Evolutionary conservation across 345 rosid species (phyloP), one percentile per base, ranked within the genome.

Genomic region (Gynandropsis gynandra): DNA sequence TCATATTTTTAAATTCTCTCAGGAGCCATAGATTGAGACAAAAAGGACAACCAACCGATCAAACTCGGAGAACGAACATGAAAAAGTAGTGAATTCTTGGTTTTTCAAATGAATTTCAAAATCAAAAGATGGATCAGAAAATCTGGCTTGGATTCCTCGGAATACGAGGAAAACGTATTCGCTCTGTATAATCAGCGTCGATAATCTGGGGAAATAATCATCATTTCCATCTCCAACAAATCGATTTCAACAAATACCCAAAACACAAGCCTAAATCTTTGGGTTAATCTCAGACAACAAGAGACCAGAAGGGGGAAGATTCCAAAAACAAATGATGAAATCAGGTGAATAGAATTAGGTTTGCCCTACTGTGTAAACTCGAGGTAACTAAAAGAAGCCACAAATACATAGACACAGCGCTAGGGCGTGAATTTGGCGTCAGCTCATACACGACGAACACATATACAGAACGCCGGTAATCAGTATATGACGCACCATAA

Each of bases 361-460:
- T 16, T 60, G 0, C 36, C 71, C 52, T 59, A 42, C 0, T 13
- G 66, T 47, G 71, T 8, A 41, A 42, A 47, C 10, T 40, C 62
- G 42, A 54, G 47, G 34, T 40, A 61, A 65, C 33, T 20, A 32
- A 5, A 8, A n/a, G 29, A 10, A 7, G 0, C 41, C 15, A 8
- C 3, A 13, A 41, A 34, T 61, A 47, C 34, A 47, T 39, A 44
- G 51, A 24, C 29, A 29, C 58, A 61, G 53, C 54, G 0, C 17
- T 33, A 60, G 57, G 66, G n/a, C 40, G 7, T 1, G 3, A 15
- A 18, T 66, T 24, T 60, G 1, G 71, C 71, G 66, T 66, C 71
- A 66, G 14, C 71, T 60, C 66, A 66, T 66, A 66, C 71, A 1
- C 71, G 59, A 66, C 66, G 71, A 54, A 35, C 71, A 66, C 61